These are phyloP conservation scores for Bacterosira constricta DNA, from an alignment of 108 stramenopile genomes.

Conservation along the genomic window DNA sequence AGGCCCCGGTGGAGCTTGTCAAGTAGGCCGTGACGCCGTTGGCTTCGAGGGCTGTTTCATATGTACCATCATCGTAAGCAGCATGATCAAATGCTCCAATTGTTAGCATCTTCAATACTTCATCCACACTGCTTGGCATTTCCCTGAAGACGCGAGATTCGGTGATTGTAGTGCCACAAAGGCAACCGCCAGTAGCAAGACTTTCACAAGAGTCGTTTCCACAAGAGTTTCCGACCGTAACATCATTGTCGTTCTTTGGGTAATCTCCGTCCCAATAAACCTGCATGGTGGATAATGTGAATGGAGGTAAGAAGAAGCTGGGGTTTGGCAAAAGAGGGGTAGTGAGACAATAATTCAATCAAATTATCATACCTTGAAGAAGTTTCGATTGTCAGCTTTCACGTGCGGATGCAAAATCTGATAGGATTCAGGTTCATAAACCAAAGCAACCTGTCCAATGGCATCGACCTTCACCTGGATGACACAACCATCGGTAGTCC, in stretches of 20 bases:
- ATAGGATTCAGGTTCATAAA: constrained; percentile 49
- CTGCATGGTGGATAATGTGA: no score
- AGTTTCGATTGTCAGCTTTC: constrained; percentile 39
- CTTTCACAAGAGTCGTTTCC: constrained; percentile 32
- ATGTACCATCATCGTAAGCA: constrained; percentile 30
- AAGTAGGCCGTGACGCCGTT: constrained; percentile 47
- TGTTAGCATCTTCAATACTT: constrained; percentile 37
- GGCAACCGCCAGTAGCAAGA: constrained; percentile 37
- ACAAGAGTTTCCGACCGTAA: constrained; percentile 25
- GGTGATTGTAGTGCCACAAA: constrained; percentile 27
- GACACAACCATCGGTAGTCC: constrained; percentile 54
- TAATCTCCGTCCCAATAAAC: constrained; percentile 40
- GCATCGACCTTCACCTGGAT: constrained; percentile 60
- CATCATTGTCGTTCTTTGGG: constrained; percentile 39
- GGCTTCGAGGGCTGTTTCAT: not conserved
- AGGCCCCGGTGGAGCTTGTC: constrained; percentile 11
- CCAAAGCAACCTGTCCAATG: constrained; percentile 59
- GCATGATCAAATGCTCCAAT: constrained; percentile 48
- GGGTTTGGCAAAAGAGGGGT: not conserved
- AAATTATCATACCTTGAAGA: constrained; percentile 22
- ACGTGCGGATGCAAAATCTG: constrained; percentile 35
- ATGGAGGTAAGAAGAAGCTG: not conserved
- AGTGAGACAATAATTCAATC: not conserved
- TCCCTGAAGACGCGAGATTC: constrained; percentile 32
- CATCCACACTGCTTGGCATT: constrained; percentile 44